These are phyloP conservation scores for Tricholoma hemisulphureum DNA, from an alignment of 768 basidiomycete species.

Conservation along the genomic window DNA sequence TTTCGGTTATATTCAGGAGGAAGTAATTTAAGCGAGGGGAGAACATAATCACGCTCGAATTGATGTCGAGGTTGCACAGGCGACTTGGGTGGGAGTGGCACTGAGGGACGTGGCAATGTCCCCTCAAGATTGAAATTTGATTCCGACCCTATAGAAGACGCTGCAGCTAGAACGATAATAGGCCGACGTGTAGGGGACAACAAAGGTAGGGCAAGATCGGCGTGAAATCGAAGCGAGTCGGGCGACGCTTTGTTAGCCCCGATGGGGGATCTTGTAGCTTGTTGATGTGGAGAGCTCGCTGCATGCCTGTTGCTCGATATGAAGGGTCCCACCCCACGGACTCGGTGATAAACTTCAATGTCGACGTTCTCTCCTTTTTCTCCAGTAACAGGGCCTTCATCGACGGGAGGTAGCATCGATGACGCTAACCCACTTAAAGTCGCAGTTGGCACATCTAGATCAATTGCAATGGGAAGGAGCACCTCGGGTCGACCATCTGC, in stretches of 20 bases:
- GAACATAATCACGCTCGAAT: slow-evolving; percentile 46
- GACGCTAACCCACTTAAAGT: background rate
- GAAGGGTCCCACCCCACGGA: background rate
- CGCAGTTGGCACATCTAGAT: background rate
- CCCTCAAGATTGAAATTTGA: slow-evolving; percentile 12
- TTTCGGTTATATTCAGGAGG: slow-evolving; percentile 52
- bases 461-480: background rate
- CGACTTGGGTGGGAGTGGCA: slow-evolving; percentile 10
- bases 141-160: slow-evolving; percentile 5
- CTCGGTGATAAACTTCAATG: background rate
- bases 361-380: background rate
- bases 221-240: background rate
- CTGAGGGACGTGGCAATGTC: slow-evolving; percentile 1
- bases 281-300: background rate
- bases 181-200: slow-evolving; percentile 6
- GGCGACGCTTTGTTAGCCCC: background rate
- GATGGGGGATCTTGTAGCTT: background rate
- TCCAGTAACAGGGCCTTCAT: background rate
- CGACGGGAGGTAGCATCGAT: background rate
- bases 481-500: background rate
- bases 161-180: slow-evolving; percentile 8
- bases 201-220: background rate
- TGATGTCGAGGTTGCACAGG: slow-evolving; percentile 33
- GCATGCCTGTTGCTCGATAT: background rate
- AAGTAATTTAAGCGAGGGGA: slow-evolving; percentile 55